Base-by-base conservation (phyloP, 345 rosid species). In the Citropsis articulata region DNA sequence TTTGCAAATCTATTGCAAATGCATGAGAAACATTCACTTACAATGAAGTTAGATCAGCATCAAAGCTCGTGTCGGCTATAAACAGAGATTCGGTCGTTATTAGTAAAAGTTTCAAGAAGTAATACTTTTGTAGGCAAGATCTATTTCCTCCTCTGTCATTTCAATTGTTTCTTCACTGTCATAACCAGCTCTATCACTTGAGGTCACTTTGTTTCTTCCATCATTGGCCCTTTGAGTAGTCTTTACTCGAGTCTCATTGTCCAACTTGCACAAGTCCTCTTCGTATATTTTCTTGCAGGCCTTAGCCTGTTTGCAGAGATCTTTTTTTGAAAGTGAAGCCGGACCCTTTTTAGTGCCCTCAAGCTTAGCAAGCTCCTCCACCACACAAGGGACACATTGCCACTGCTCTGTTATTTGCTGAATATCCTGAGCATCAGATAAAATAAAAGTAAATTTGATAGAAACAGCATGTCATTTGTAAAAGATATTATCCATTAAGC, bases 131-230 rank as follows among this genome's bases (percentile, higher is more conserved):
- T 80, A 83, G 18, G 97, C 97, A 59, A 69, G 69, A 33, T 89
- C 90, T 42, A 90, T 90, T 86, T 94, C 98, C 73, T 94, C 97
- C 82, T 91, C 97, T 3, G 97, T 92, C 97, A 96, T 92, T 87
- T 90, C 98, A 16, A 94, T 80, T 22, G 98, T 96, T 83, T 90
- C 91, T 2, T 96, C 99, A 19, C 97, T 92, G 80, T 94, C 92
- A 12, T 89, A 96, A 7, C 85, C 86, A 21, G 71, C 45, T 22
- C 61, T 73, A 56, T 72, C 79, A n/a, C 66, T 69, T 67, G 85
- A 45, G 55, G 33, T 62, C 28, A 56, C 83, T 75, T 77, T 69
- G 33, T 66, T 40, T 82, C 74, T 74, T n/a, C 65, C 65, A 22
- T 75, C 69, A 50, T 68, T 36, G n/a, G 67, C 59, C 48, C 40